A percentile compares a stretch with the other conserved stretches of the same genome.
These are phyloP conservation scores for Stagonosporopsis chrysanthemi DNA, from an alignment of 2,329 filamentous ascomycete species.

Conservation along the genomic window DNA sequence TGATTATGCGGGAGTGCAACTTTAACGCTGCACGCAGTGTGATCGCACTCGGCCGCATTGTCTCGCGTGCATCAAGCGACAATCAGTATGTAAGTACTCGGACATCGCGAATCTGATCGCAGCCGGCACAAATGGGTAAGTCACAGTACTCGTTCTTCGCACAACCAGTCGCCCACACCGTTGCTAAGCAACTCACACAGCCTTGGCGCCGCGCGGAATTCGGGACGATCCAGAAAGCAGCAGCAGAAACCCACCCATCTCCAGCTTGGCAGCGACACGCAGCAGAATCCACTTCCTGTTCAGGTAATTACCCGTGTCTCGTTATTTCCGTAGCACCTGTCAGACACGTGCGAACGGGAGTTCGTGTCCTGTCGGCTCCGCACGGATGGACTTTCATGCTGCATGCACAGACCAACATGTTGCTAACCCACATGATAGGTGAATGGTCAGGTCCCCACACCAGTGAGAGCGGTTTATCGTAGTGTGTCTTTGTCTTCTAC, in stretches of 20 bases:
- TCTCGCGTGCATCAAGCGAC: slow-evolving; percentile 73
- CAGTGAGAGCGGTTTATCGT: slow-evolving; percentile 40
- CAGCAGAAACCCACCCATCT: slow-evolving; percentile 35
- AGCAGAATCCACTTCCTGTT: slow-evolving; percentile 32
- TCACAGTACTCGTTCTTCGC: not conserved
- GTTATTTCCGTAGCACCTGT: slow-evolving; percentile 26
- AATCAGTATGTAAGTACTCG: slow-evolving; percentile 78
- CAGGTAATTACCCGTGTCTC: slow-evolving; percentile 36
- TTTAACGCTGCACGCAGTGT: slow-evolving; percentile 61
- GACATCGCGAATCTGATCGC: slow-evolving; percentile 76
- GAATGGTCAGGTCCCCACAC: slow-evolving; percentile 36
- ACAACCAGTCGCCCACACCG: slow-evolving; percentile 14
- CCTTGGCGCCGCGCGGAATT: slow-evolving; percentile 35
- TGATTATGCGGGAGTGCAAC: not conserved
- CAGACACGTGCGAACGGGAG: slow-evolving; percentile 22
- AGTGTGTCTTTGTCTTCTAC: slow-evolving; percentile 49
- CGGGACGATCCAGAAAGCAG: slow-evolving; percentile 39
- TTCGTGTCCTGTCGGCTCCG: slow-evolving; percentile 16
- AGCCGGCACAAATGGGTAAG: slow-evolving; percentile 64
- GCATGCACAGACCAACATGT: slow-evolving; percentile 12
- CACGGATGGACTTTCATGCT: not conserved
- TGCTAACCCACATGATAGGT: slow-evolving; percentile 28
- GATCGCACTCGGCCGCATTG: slow-evolving; percentile 71
- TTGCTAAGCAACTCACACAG: slow-evolving; percentile 36
- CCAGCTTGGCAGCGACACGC: slow-evolving; percentile 33